Evolutionary conservation across 768 basidiomycete species (phyloP).

Genomic region (Sporobolomyces phaffii): DNA sequence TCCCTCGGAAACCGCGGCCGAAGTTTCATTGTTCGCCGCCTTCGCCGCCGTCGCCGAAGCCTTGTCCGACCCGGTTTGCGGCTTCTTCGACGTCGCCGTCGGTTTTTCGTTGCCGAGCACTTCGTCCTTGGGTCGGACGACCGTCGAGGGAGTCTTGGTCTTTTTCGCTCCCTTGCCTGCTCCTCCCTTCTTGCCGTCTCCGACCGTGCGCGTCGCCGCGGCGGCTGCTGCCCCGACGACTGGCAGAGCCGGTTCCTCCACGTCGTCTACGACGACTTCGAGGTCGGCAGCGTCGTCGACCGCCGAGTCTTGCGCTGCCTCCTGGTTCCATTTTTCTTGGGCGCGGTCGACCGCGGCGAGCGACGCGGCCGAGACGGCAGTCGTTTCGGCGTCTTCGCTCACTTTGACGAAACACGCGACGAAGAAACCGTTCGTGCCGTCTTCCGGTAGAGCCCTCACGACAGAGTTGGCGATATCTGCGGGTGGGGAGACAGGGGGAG

Average conservation of each 20-base stretch:
- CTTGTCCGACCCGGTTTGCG: not conserved
- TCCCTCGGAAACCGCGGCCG: too few species aligned
- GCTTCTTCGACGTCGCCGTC: not conserved
- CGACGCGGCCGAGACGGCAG: not conserved
- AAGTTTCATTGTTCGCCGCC: too few species aligned
- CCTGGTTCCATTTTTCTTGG: slow-evolving; percentile 21
- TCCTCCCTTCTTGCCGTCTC: slow-evolving; percentile 16
- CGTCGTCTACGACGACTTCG: not conserved
- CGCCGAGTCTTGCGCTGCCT: slow-evolving; percentile 5
- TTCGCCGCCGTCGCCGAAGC: not conserved
- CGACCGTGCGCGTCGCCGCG: too few species aligned
- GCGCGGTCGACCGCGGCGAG: slow-evolving; percentile 3
- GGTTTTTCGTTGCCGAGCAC: slow-evolving; percentile 1
- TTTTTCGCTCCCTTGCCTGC: slow-evolving; percentile 16
- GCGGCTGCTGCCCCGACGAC: not conserved
- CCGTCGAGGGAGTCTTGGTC: not conserved
- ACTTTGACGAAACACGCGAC: slow-evolving; percentile 77
- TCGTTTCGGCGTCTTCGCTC: not conserved
- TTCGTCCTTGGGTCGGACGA: slow-evolving; percentile 13
- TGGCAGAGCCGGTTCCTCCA: not conserved
- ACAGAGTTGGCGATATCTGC: slow-evolving; percentile 56
- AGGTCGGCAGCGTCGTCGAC: slow-evolving; percentile 3
- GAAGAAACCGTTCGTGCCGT: slow-evolving; percentile 91
- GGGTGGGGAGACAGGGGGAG: too few species aligned
- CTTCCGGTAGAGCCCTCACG: slow-evolving; percentile 54